Base-by-base conservation (phyloP, 164 flowering plant species). In the Kalanchoe fedtschenkoi region DNA sequence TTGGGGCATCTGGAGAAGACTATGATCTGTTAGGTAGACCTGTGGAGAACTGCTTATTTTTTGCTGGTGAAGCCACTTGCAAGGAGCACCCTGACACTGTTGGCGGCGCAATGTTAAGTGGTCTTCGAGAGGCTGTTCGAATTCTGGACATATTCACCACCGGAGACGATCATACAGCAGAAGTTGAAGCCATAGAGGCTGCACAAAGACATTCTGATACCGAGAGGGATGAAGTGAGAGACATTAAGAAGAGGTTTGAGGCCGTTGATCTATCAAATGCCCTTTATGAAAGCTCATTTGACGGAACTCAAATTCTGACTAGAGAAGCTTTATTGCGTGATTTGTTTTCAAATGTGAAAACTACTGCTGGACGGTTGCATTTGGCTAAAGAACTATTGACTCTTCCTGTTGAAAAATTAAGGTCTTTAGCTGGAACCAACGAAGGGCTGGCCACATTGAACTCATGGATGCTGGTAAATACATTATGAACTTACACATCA, bases 51-150 rank as follows among this genome's bases (percentile, higher is more conserved):
- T 88, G 91, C 70, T 69, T 95, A 69, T 95, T 90, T 78, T 95
- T 95, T 82, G 99, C 99, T 62, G 99, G 99, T 70, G 99, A 95
- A 77, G 97, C 99, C 64, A 95, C 99, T 43, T 90, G 99, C 78
- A 95, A 95, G 84, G 99, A 95, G 84, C 96, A 95, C 64, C 99
- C 99, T 29, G 99, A 95, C 77, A 95, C 99, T 16, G 99, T 95
- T 68, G 99, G 99, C 60, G 99, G 99, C 77, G 99, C 97, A 44
- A 95, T 95, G 96, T 80, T 95, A 88, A 90, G 93, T 79, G 99
- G 99, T 30, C 88, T 95, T 34, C 85, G 99, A 17, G 99, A 95
- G 76, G 99, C 99, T 28, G 95, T 95, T 51, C 95, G 99, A 6
- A 87, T 95, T 34, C 82, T 88, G 62, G 89, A 88, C 72, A 81